Base-by-base conservation (phyloP, 2,329 filamentous ascomycete species). In the Trichoderma koningii region DNA sequence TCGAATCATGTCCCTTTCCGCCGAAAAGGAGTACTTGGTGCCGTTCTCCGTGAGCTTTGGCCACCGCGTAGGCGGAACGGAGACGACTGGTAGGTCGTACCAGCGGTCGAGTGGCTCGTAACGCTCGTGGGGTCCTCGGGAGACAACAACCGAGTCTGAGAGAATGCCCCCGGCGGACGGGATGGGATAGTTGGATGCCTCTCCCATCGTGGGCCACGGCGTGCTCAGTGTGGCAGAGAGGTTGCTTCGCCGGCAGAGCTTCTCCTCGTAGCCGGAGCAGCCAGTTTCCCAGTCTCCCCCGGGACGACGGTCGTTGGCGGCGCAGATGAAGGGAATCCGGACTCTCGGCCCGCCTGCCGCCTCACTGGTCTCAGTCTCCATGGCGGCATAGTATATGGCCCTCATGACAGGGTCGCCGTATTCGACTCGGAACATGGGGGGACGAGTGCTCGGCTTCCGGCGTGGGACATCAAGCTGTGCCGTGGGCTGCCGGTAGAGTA, bases 231-330 rank as follows among this genome's bases (percentile, higher is more conserved):
- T 87, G 19, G 88, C 86, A 6, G 88, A 88, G 41, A 93, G 83
- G 68, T 89, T 92, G 77, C 89, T 91, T 70, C 90, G 82, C 66
- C 90, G 83, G 71, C 89, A 91, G 44, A 93, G 83, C 69, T 88
- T 88, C 76, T 93, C 90, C 77, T 81, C 79, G 66, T 80, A 80
- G 41, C 79, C 78, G 3, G 77, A 74, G 14, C 78, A 81, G 67
- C 82, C 82, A 7, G 83, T 89, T 70, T 92, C 89, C 90, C 90
- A 93, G 73, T 93, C 89, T n/a, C 90, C 90, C 10, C 90, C 90
- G 0, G 90, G 83, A 44, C 89, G 82, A 72, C 89, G 90, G 74
- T 93, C 90, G 76, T 93, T 91, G 55, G 90, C 90, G 63, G 87
- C 85, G 69, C 89, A 91, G 67, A 92, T 85, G 66, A 91, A 87